phyloP scores from a whole-genome alignment of 2,329 filamentous ascomycete genomes.

The Pseudofabraea citricarpa region DNA sequence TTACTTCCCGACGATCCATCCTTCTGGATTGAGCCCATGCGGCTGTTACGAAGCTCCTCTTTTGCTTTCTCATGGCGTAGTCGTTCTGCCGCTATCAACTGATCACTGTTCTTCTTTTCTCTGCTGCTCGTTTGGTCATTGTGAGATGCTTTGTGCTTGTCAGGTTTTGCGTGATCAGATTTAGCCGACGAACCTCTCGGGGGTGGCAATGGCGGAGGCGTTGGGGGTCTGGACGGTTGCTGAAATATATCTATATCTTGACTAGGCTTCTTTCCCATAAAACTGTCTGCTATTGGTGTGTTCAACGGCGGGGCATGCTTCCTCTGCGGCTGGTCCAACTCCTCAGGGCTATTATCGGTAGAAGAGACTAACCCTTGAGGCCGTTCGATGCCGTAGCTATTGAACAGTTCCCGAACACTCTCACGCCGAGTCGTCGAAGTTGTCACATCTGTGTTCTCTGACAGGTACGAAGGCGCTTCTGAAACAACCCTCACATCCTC shows the following conservation, averaged over 20 bases:
- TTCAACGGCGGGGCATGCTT: neutral
- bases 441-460: too few relatives aligned
- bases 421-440: constrained; percentile 32
- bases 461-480: too few relatives aligned
- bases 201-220: neutral
- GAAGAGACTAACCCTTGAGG: constrained; percentile 31
- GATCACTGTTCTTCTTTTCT: too few relatives aligned
- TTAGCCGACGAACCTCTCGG: neutral
- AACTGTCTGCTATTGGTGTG: neutral
- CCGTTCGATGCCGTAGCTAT: constrained; percentile 39
- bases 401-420: constrained; percentile 43
- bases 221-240: too few relatives aligned
- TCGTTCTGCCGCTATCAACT: neutral
- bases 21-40: neutral
- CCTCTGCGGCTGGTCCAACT: neutral
- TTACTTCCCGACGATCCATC: neutral
- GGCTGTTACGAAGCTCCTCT: neutral
- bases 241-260: too few relatives aligned
- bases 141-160: too few relatives aligned
- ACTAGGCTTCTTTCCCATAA: neutral
- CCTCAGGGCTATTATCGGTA: constrained; percentile 4
- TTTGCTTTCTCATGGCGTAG: neutral
- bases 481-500: too few relatives aligned
- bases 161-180: too few relatives aligned
- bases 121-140: too few relatives aligned